phyloP scores from a whole-genome alignment of 2,329 filamentous ascomycete species.

The Trichoderma hamatum region DNA sequence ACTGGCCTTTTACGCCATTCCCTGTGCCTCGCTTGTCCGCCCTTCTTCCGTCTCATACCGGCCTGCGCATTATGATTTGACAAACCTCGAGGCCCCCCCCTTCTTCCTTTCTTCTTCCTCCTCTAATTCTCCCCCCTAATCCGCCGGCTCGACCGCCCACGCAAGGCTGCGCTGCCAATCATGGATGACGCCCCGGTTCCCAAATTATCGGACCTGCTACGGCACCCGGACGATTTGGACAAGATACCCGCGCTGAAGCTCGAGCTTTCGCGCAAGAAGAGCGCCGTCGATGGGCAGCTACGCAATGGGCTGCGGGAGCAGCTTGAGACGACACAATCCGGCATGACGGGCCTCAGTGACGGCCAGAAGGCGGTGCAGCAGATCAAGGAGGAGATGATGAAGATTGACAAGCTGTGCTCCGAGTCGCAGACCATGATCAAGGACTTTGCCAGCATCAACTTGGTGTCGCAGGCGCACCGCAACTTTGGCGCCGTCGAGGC shows the following conservation, averaged over 20 bases:
- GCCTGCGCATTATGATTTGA: slow-evolving; percentile 25
- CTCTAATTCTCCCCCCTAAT: slow-evolving; percentile 1
- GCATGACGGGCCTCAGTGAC: slow-evolving; percentile 85
- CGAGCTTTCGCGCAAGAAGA: slow-evolving; percentile 94
- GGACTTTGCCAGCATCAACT: slow-evolving; percentile 91
- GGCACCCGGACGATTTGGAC: slow-evolving; percentile 95
- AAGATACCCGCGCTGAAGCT: slow-evolving; percentile 88
- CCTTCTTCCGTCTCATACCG: not conserved
- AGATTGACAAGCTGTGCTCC: slow-evolving; percentile 95
- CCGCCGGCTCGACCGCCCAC: not conserved
- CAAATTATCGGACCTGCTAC: slow-evolving; percentile 89
- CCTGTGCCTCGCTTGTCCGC: not conserved
- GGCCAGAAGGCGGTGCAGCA: slow-evolving; percentile 88
- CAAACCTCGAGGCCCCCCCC: not conserved
- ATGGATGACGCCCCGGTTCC: slow-evolving; percentile 66
- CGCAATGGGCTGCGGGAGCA: slow-evolving; percentile 87
- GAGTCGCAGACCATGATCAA: slow-evolving; percentile 97
- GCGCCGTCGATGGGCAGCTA: slow-evolving; percentile 85
- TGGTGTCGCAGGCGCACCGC: slow-evolving; percentile 89
- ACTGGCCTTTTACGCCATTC: not conserved
- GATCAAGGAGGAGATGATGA: slow-evolving; percentile 98
- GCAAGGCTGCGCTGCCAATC: slow-evolving; percentile 23
- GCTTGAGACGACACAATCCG: slow-evolving; percentile 89
- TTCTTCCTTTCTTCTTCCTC: not conserved
- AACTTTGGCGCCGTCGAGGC: slow-evolving; percentile 94